phyloP scores from a whole-genome alignment of 192 early-diverging fungal species.

The Coemansia sp. region DNA sequence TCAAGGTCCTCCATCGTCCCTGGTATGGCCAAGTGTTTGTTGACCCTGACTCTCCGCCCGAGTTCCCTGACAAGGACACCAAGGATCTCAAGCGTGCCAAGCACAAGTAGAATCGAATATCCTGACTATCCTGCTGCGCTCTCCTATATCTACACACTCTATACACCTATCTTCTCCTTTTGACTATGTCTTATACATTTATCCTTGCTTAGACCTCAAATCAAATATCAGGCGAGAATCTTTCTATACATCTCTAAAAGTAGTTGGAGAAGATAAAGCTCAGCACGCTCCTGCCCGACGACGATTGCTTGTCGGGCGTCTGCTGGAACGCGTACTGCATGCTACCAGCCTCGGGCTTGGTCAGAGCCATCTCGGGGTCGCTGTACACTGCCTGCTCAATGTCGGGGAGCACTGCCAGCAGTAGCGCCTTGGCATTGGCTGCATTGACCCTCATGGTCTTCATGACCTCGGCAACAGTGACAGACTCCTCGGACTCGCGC shows the following conservation, averaged over 20 bases:
- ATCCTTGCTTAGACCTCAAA: background rate
- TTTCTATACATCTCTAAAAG: conserved; percentile 39
- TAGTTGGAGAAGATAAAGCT: conserved; percentile 85
- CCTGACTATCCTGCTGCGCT: background rate
- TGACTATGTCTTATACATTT: background rate
- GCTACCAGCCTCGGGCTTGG: conserved; percentile 72
- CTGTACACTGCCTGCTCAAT: conserved; percentile 66
- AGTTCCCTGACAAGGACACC: conserved; percentile 23
- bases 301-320: conserved; percentile 69
- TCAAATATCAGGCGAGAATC: background rate
- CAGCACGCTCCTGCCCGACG: conserved; percentile 75
- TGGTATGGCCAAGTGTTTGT: conserved; percentile 61
- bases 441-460: conserved; percentile 86
- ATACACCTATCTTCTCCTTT: background rate
- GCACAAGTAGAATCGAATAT: conserved; percentile 14
- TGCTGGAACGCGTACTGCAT: conserved; percentile 91
- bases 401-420: conserved; percentile 78
- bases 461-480: conserved; percentile 87
- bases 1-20: conserved; percentile 57
- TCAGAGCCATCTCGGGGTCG: conserved; percentile 58
- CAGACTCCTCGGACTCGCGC: conserved; percentile 78
- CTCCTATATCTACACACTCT: background rate
- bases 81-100: conserved; percentile 17
- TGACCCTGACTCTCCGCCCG: conserved; percentile 38
- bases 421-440: conserved; percentile 79